phyloP scores from a whole-genome alignment of 139 green algal species.

The Coelastrella sp. region DNA sequence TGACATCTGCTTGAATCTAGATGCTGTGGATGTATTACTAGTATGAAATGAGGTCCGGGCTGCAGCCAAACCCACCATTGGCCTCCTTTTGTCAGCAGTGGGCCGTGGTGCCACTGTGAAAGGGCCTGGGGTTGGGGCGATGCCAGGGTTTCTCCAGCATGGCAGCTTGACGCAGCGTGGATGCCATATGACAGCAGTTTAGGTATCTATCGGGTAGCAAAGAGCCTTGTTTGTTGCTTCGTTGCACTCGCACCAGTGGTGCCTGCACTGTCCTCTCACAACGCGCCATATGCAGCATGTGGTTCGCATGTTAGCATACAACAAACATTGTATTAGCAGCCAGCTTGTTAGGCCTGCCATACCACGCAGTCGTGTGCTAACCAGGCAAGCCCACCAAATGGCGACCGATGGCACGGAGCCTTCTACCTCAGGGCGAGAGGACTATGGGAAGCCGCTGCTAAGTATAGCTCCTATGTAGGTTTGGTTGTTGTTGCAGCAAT shows the following conservation, averaged over 20 bases:
- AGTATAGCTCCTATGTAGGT: conserved; percentile 88
- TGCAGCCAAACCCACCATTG: too few species aligned
- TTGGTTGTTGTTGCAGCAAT: neutral
- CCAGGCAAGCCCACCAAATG: neutral
- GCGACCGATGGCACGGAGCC: neutral
- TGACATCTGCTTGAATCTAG: too few species aligned
- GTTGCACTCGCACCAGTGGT: neutral
- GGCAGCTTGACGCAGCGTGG: neutral
- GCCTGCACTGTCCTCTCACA: neutral
- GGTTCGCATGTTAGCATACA: conserved; percentile 4
- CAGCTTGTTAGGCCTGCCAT: neutral
- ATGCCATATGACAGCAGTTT: neutral
- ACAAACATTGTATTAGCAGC: neutral
- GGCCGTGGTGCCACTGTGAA: too few species aligned
- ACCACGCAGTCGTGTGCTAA: neutral
- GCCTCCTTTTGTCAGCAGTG: too few species aligned
- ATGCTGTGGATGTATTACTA: too few species aligned
- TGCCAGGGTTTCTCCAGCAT: too few species aligned
- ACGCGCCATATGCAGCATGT: conserved; percentile 28
- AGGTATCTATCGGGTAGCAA: neutral
- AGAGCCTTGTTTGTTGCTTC: neutral
- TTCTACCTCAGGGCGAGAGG: conserved; percentile 10
- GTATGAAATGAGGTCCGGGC: too few species aligned
- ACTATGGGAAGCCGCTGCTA: conserved; percentile 58
- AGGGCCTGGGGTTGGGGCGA: too few species aligned